Base-by-base conservation (phyloP, 129 eudicot genomes). In the Flaveria linearis region DNA sequence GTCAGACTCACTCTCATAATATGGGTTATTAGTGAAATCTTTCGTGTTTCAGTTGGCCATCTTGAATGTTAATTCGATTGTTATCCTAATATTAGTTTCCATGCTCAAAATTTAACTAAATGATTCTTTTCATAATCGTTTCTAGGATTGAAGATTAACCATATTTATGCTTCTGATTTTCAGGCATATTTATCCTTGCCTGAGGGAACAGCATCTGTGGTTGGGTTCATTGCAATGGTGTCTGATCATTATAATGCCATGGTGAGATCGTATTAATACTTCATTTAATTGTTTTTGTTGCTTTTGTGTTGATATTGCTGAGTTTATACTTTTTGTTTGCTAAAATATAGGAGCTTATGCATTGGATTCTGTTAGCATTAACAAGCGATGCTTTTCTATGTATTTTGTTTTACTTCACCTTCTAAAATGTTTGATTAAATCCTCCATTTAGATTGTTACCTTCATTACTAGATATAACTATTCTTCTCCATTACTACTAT, bases 141-240 rank as follows among this genome's bases (percentile, higher is more conserved):
- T 76, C 22, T 51, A 33, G 75, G 76, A 68, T 71, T 61, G 42
- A 71, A 78, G 33, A 79, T 72, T 63, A 50, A 72, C 57, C 12
- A 4, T 18, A 75, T 28, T 72, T 8, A 42, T 26, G 9, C 58
- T 75, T 78, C 53, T 65, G 72, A 28, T 74, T 80, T 82, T 45
- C 79, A 88, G 93, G 90, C 93, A 22, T 88, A 88, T 60, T 62
- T 88, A 58, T 88, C 90, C 52, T 80, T 85, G 78, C 93, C 93
- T 22, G 90, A 88, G 73, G 93, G 93, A 39, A 88, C 90, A 42
- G 90, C 90, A 61, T 85, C 93, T 53, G 90, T 88, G 81, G 84
- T 69, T 81, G 93, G 93, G 50, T 75, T 88, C 72, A 83, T 83
- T 50, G 93, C 93, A 72, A 88, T 88, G 93, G 86, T 88, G 84